phyloP scores from a whole-genome alignment of 768 basidiomycete species.

The Panellus pusillus region DNA sequence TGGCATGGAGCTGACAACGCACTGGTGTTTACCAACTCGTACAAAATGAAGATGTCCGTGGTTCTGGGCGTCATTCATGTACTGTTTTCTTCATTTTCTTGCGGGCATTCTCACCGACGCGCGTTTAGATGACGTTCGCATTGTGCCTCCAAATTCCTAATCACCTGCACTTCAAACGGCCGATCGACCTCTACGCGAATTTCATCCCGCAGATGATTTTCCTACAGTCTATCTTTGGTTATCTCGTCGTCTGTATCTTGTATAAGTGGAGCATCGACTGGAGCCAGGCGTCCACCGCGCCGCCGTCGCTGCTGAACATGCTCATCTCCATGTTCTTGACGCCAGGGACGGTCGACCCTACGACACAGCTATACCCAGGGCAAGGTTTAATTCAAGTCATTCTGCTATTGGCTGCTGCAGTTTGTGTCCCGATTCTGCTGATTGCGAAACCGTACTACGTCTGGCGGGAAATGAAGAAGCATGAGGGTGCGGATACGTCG shows the following conservation, averaged over 20 bases:
- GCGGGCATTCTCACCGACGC: conserved; percentile 4
- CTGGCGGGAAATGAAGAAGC: conserved; percentile 87
- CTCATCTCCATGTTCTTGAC: conserved; percentile 94
- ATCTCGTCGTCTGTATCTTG: conserved; percentile 89
- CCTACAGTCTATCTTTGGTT: conserved; percentile 97
- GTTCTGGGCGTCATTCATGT: conserved; percentile 96
- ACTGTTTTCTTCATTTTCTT: conserved; percentile 19
- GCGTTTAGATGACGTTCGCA: conserved; percentile 92
- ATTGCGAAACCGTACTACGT: conserved; percentile 88
- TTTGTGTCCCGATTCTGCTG: conserved; percentile 96
- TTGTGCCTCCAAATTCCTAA: conserved; percentile 95
- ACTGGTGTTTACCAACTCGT: conserved; percentile 94
- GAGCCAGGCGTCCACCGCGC: conserved; percentile 62
- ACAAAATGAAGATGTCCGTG: conserved; percentile 99
- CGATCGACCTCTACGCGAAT: conserved; percentile 86
- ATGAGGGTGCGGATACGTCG: conserved; percentile 80
- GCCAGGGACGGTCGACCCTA: conserved; percentile 75
- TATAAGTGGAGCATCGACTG: conserved; percentile 99
- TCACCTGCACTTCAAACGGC: conserved; percentile 89
- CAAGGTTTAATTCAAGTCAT: conserved; percentile 84
- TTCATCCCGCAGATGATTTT: conserved; percentile 98
- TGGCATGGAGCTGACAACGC: conserved; percentile 95
- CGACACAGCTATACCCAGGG: conserved; percentile 77
- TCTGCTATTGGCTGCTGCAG: conserved; percentile 70
- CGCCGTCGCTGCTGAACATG: conserved; percentile 94